Percentiles rank a stretch among this genome's conserved stretches.
Conservation (phyloP, 345 rosid species). For the Populus alba region DNA sequence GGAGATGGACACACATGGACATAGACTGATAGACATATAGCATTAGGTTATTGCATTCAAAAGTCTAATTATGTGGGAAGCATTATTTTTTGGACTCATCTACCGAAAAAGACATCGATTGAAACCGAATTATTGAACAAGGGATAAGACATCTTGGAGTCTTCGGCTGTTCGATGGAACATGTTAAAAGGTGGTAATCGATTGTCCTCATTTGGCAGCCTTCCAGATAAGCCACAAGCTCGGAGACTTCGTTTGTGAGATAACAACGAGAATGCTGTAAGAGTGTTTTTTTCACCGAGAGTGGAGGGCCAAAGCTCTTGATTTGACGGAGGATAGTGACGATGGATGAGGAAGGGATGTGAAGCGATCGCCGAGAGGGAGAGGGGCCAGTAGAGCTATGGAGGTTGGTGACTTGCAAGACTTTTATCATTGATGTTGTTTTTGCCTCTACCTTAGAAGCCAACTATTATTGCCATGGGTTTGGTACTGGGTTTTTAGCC, state of each 20-base stretch:
- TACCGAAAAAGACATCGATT: slow-evolving; percentile 7
- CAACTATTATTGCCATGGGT: not conserved
- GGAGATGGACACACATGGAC: slow-evolving; percentile 9
- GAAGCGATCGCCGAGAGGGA: not conserved
- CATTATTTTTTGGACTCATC: slow-evolving; percentile 2
- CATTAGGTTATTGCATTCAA: not conserved
- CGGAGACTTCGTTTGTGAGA: not conserved
- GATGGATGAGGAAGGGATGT: not conserved
- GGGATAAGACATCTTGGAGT: slow-evolving; percentile 10
- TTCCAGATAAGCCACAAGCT: not conserved
- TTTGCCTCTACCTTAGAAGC: slow-evolving; percentile 4
- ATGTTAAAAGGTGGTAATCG: not conserved
- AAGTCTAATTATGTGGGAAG: slow-evolving; percentile 9
- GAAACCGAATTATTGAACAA: slow-evolving; percentile 2
- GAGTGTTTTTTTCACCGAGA: not conserved
- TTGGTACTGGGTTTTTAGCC: too few species aligned
- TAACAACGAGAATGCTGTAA: not conserved
- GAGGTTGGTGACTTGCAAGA: slow-evolving; percentile 12
- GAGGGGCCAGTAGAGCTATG: not conserved
- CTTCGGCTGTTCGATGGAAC: not conserved
- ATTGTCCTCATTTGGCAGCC: not conserved
- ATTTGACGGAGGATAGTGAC: not conserved
- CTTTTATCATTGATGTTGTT: not conserved
- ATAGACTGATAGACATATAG: not conserved
- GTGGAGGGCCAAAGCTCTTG: not conserved